Evolutionary conservation across 1,139 yeast genomes (phyloP), one percentile per base, ranked within the genome.

Genomic region (Yamadazyma atmosphaerica): DNA sequence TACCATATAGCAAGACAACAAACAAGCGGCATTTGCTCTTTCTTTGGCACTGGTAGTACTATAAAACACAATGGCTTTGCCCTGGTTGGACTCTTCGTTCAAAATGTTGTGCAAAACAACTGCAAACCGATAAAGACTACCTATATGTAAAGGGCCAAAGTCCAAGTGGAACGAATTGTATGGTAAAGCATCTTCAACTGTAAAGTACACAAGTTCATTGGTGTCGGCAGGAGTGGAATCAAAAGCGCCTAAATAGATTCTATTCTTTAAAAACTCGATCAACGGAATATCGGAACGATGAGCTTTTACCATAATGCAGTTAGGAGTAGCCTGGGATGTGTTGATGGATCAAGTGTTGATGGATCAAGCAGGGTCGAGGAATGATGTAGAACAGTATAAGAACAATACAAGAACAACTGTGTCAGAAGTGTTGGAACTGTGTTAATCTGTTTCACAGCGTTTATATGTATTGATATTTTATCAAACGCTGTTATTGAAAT

Each of bases 81-180:
- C 87, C 46, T 84, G 85, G 59, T 89, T 90, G 12, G 76, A 76
- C 31, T 86, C 86, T 51, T 87, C 95, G 53, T 90, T 90, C 49
- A 92, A 73, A 38, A 90, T 84, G 55, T 90, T 95, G 58, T 92
- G 98, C 44, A 92, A 74, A 13, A 86, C 84, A 17, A 92, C 97
- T 0, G 98, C 98, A 68, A 92, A 92, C 39, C 98, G 75, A 64
- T 92, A 92, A 43, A 92, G 68, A 60, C 86, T 95, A 1, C 97
- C 98, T 39, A 92, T 82, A 56, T 92, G 95, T 47, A 92, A 68
- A 1, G 98, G 98, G 31, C 98, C 98, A 63, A 92, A 92, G 61
- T 92, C 98, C 49, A 90, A 76, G 60, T 92, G 96, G 67, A 92
- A 92, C 11, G 95, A 76, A 58, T 92, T 92, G 61, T 92, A 92